phyloP scores from a whole-genome alignment of 768 basidiomycete species.

The Trametes maxima region DNA sequence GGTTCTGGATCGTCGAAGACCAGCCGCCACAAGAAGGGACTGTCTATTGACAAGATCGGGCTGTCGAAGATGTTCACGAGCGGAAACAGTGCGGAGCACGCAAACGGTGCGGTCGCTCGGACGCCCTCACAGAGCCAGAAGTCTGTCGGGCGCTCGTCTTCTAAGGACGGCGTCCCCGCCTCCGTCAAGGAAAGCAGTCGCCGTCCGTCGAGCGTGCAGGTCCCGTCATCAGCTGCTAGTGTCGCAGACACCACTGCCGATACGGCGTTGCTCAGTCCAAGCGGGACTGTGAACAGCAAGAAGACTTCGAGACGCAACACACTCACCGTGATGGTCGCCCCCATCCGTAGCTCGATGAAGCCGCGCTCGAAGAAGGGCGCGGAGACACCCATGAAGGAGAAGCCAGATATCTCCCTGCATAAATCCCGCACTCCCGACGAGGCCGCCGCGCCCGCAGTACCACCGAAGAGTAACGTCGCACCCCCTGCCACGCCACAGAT shows the following conservation, averaged over 20 bases:
- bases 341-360: slow-evolving; percentile 59
- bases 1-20: slow-evolving; percentile 36
- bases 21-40: slow-evolving; percentile 63
- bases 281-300: slow-evolving; percentile 30
- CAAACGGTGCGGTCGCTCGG: slow-evolving; percentile 41
- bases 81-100: slow-evolving; percentile 35
- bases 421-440: slow-evolving; percentile 18
- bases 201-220: slow-evolving; percentile 38
- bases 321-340: slow-evolving; percentile 85
- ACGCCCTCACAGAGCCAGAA: slow-evolving; percentile 45
- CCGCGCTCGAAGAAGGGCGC: slow-evolving; percentile 29
- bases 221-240: slow-evolving; percentile 25
- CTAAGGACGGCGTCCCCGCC: slow-evolving; percentile 30
- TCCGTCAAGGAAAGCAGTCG: slow-evolving; percentile 24
- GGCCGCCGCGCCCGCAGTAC: slow-evolving; percentile 13
- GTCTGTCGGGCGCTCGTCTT: slow-evolving; percentile 24
- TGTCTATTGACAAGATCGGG: slow-evolving; percentile 80
- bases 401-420: slow-evolving; percentile 29
- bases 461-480: slow-evolving; percentile 22
- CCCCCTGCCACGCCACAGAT: slow-evolving; percentile 29
- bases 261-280: slow-evolving; percentile 41
- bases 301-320: slow-evolving; percentile 80
- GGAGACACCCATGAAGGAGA: slow-evolving; percentile 37
- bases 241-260: slow-evolving; percentile 25
- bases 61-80: slow-evolving; percentile 73